Conservation (phyloP, 2,329 filamentous ascomycete genomes). For the Apiospora malaysiana region DNA sequence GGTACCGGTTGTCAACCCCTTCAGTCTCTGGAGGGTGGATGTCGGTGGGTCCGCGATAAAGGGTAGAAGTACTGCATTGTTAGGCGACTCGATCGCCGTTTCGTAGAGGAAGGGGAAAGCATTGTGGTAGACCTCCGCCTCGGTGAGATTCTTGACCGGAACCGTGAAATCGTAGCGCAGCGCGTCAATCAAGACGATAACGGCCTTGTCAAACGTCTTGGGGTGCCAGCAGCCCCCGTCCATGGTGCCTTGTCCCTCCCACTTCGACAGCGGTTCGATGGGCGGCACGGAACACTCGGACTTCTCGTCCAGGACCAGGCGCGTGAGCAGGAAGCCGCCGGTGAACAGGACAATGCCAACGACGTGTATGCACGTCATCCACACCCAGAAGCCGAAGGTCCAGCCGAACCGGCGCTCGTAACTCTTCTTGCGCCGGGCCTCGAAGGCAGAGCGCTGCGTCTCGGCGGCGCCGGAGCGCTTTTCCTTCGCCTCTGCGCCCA, state of each 20-base stretch:
- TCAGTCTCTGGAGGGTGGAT: slow-evolving; percentile 87
- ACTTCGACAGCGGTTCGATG: slow-evolving; percentile 55
- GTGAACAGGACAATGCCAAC: slow-evolving; percentile 91
- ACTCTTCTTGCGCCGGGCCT: slow-evolving; percentile 52
- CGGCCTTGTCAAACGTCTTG: slow-evolving; percentile 88
- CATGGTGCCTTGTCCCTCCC: slow-evolving; percentile 49
- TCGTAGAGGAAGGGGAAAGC: slow-evolving; percentile 88
- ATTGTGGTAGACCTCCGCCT: slow-evolving; percentile 77
- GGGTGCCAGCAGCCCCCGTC: slow-evolving; percentile 92
- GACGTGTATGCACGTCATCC: slow-evolving; percentile 75
- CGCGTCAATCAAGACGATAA: slow-evolving; percentile 90
- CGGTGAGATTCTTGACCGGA: slow-evolving; percentile 65
- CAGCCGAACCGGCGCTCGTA: slow-evolving; percentile 62
- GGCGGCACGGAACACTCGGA: slow-evolving; percentile 75
- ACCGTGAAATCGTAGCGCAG: slow-evolving; percentile 97
- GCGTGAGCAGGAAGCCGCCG: slow-evolving; percentile 90
- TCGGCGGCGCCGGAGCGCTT: slow-evolving; percentile 48
- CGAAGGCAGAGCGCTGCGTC: slow-evolving; percentile 52
- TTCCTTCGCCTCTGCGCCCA: slow-evolving; percentile 34
- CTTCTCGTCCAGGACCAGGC: slow-evolving; percentile 78
- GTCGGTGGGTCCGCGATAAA: slow-evolving; percentile 98
- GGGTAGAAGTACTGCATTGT: slow-evolving; percentile 86
- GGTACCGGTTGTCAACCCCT: slow-evolving; percentile 93
- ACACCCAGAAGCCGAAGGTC: slow-evolving; percentile 71
- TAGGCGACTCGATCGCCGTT: slow-evolving; percentile 73